Evolutionary conservation across 140 eudicot species (phyloP), one percentile per base, ranked within the genome.

Genomic region (Senecio squalidus): DNA sequence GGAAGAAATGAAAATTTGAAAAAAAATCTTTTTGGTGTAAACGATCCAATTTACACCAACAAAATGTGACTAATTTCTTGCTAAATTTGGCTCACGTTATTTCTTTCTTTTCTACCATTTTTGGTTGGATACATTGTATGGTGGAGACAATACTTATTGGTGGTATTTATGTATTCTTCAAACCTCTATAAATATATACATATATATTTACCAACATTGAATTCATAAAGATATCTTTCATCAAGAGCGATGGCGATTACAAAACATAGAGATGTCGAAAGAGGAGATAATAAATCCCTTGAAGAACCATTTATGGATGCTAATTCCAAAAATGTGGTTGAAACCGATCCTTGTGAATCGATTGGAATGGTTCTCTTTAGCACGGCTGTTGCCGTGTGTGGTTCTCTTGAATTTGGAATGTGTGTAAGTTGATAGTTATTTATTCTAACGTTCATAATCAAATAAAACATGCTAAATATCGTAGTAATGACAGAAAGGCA

Each of bases 381-480:
- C 71, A 84, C 95, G 6, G 72, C 51, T 43, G 97, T 84, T 74
- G 88, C 95, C 28, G 78, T 84, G 53, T 89, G 95, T 79, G 97
- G 97, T 5, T 89, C 95, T 10, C 81, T 82, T 56, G 85, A 81
- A 60, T 89, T 89, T 56, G 95, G 97, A 60, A 74, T 78, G 9
- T 84, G 91, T 74, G 92, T 89, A 77, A 84, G 97, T 84, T 26
- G 38, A 41, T 9, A 10, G 9, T 38, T 25, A 3, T 20, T 55
- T 6, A 11, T 47, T 47, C 20, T n/a, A n/a, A n/a, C n/a, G n/a
- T n/a, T n/a, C n/a, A n/a, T n/a, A n/a, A n/a, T n/a, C n/a, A n/a
- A 2, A 26, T n/a, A 0, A 21, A 3, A 8, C 51, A 15, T 22
- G 51, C 23, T n/a, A 6, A 13, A 18, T 6, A 44, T 44, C 23